Conservation (phyloP, 2,329 filamentous ascomycete genomes). For the Truncatella angustata region DNA sequence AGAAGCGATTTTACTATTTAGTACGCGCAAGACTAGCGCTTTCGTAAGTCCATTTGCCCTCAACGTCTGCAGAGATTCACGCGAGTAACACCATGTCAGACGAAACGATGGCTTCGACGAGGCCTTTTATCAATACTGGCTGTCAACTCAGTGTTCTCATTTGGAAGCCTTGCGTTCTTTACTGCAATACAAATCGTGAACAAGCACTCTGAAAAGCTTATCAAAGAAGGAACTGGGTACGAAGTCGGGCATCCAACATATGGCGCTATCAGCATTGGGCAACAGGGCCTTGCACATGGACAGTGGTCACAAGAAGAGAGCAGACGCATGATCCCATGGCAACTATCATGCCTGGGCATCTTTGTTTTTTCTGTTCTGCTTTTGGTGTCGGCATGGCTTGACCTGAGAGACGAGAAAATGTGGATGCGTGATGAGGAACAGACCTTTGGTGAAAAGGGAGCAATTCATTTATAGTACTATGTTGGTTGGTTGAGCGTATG, state of each 20-base stretch:
- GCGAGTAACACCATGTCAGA: background rate
- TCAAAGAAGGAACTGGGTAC: background rate
- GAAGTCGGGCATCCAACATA: background rate
- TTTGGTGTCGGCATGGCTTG: constrained; percentile 5
- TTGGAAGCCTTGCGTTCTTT: background rate
- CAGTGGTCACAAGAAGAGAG: background rate
- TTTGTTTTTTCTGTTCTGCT: background rate
- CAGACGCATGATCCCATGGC: background rate
- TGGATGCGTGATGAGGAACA: background rate
- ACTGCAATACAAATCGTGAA: background rate
- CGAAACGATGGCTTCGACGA: constrained; percentile 4
- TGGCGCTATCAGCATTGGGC: background rate
- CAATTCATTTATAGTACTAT: constrained; percentile 5
- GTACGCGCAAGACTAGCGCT: background rate
- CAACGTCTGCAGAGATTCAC: too few relatives aligned
- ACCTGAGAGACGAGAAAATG: background rate
- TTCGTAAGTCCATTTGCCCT: background rate
- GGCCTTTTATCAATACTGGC: background rate
- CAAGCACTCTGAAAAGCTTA: background rate
- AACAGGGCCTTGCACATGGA: background rate
- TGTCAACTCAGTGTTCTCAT: background rate
- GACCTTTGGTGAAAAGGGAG: constrained; percentile 5
- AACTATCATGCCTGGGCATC: background rate
- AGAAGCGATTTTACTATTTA: background rate
- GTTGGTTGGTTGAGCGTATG: background rate